phyloP scores from a whole-genome alignment of 495 filamentous ascomycete genomes.

The Rostrohypoxylon terebratum region DNA sequence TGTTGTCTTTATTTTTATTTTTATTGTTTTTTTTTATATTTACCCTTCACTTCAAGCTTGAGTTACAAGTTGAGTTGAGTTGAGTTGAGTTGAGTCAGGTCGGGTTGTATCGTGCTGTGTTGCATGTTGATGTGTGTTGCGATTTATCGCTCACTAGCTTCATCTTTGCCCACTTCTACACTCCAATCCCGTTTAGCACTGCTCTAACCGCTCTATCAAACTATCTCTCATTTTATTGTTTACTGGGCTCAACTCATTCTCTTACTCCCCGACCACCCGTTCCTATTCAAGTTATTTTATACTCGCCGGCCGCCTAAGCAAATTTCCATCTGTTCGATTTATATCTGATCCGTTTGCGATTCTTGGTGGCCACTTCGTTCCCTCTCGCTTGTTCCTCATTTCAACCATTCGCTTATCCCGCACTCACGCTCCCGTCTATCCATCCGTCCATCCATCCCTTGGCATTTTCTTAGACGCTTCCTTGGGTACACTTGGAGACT shows the following conservation, averaged over 20 bases:
- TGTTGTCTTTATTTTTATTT: neutral
- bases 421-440: conserved; percentile 7
- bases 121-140: conserved; percentile 19
- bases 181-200: too few relatives aligned
- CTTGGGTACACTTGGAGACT: neutral
- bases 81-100: conserved; percentile 15
- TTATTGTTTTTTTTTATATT: neutral
- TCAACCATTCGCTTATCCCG: conserved; percentile 14
- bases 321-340: neutral
- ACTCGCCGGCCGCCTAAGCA: neutral
- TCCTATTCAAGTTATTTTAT: neutral
- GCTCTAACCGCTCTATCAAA: conserved; percentile 29
- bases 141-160: conserved; percentile 24
- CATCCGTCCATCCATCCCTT: conserved; percentile 16
- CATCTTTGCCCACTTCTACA: conserved; percentile 20
- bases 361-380: conserved; percentile 17
- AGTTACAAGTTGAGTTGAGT: neutral
- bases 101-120: conserved; percentile 11
- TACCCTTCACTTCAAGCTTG: conserved; percentile 1
- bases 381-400: conserved; percentile 8
- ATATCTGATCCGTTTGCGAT: conserved; percentile 16
- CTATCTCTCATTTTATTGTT: neutral
- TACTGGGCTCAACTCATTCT: neutral
- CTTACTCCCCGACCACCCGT: neutral
- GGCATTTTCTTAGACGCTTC: conserved; percentile 23